Evolutionary conservation across 2,329 filamentous ascomycete species (phyloP), one percentile per base, ranked within the genome.

Genomic region (Verticillium albo-atrum): DNA sequence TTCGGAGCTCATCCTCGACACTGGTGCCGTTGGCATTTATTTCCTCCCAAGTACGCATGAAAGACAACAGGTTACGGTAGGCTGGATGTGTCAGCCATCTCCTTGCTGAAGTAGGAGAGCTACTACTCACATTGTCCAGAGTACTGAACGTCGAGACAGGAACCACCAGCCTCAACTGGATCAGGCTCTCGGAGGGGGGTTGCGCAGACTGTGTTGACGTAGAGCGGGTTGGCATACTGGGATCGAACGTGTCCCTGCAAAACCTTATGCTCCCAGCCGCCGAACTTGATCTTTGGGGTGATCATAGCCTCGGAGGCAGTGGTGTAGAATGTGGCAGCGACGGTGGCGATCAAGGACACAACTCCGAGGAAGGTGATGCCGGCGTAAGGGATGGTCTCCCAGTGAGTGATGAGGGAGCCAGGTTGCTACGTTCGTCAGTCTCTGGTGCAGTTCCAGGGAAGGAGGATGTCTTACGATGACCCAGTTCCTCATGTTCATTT

Each of bases 401-500:
- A 89, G 65, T 91, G 86, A 0, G 88, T 90, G 23, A 94, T 77
- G 63, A 94, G 77, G 0, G 85, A 88, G 0, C 90, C 90, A 0
- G 89, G 89, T 71, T 89, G 85, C 75, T 74, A 17, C 23, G 4
- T 32, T 2, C 42, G 20, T 55, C 23, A 55, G 42, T 25, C 23
- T 12, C 20, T 37, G 34, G 7, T 27, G 5, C 9, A 50, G 3
- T 5, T 14, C n/a, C 5, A 17, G 56, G 54, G n/a, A n/a, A 34
- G 27, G 15, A 25, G 35, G 25, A 3, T 20, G 14, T 68, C 72
- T 63, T 35, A 75, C 73, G 54, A 87, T 83, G 23, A 89, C 82
- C 90, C 90, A 94, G 51, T 82, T 82, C 54, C 90, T 82, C 89
- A 94, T 92, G 17, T 83, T 88, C 77, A 93, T 84, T 68, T 94